These are phyloP conservation scores for Pleurotus eryngii DNA, from an alignment of 768 basidiomycete genomes.

Conservation along the genomic window DNA sequence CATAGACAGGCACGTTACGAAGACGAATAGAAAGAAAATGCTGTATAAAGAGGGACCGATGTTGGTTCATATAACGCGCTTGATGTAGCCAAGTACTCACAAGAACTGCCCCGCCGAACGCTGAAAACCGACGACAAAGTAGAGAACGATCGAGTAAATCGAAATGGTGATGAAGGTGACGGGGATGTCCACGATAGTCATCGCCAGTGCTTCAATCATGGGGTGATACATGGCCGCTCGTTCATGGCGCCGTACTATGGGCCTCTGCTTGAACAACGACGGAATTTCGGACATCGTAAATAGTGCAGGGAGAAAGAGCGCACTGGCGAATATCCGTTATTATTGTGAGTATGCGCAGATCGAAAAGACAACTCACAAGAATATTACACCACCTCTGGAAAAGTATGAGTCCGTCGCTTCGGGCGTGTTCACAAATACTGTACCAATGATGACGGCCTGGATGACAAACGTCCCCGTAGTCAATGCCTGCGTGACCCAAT, in stretches of 20 bases:
- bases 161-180: constrained; percentile 8
- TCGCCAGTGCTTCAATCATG: constrained; percentile 49
- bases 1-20: constrained; percentile 60
- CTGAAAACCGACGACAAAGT: constrained; percentile 62
- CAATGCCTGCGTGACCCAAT: constrained; percentile 26
- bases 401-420: constrained; percentile 58
- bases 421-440: constrained; percentile 54
- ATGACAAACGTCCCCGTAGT: constrained; percentile 30
- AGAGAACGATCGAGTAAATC: constrained; percentile 48
- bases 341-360: background rate
- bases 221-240: constrained; percentile 63
- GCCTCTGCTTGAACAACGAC: constrained; percentile 55
- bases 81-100: constrained; percentile 32
- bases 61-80: background rate
- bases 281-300: constrained; percentile 46
- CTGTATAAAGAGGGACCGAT: constrained; percentile 24
- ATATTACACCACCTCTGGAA: constrained; percentile 70
- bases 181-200: constrained; percentile 14
- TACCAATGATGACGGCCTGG: constrained; percentile 47
- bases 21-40: constrained; percentile 54
- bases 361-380: constrained; percentile 45
- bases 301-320: constrained; percentile 35
- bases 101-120: constrained; percentile 58
- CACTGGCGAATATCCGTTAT: constrained; percentile 15
- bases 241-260: constrained; percentile 54